Evolutionary conservation across 2,329 filamentous ascomycete species (phyloP).

Genomic region (Xylariomycetidae sp.): DNA sequence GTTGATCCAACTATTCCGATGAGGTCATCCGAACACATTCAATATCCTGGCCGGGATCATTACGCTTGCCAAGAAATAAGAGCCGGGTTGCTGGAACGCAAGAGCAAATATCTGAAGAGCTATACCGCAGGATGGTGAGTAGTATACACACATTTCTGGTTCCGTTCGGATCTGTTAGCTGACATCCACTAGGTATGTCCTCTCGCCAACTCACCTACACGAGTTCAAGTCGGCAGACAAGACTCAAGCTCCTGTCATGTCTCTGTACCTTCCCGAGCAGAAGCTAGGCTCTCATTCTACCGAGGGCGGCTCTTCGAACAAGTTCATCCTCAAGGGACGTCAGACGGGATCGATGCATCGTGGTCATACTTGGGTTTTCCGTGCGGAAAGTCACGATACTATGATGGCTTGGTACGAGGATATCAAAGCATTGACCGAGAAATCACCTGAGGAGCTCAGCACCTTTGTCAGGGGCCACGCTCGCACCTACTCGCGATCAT

Average conservation of each 20-base stretch:
- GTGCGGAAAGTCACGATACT: conserved; percentile 74
- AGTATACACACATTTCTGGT: not conserved
- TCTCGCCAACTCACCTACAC: conserved; percentile 94
- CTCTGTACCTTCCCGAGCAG: conserved; percentile 88
- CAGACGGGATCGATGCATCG: conserved; percentile 92
- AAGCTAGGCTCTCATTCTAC: conserved; percentile 90
- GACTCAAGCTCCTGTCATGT: conserved; percentile 89
- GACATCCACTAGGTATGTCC: conserved; percentile 66
- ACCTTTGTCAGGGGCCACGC: conserved; percentile 82
- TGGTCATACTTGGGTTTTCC: conserved; percentile 68
- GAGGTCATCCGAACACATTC: conserved; percentile 73
- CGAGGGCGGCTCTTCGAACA: conserved; percentile 80
- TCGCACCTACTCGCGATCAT: conserved; percentile 68
- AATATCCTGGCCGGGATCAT: conserved; percentile 87
- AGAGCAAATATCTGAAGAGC: conserved; percentile 98
- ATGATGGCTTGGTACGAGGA: conserved; percentile 98
- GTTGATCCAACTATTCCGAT: conserved; percentile 80
- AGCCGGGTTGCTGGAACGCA: conserved; percentile 87
- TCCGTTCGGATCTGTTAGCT: conserved; percentile 10
- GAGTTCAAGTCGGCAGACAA: conserved; percentile 99
- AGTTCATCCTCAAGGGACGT: conserved; percentile 95
- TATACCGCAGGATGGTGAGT: conserved; percentile 91
- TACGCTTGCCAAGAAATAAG: conserved; percentile 78
- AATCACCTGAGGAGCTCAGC: conserved; percentile 79
- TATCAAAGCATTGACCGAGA: conserved; percentile 84